Conservation (phyloP, 495 filamentous ascomycete species). For the Staphylotrichum longicolle region DNA sequence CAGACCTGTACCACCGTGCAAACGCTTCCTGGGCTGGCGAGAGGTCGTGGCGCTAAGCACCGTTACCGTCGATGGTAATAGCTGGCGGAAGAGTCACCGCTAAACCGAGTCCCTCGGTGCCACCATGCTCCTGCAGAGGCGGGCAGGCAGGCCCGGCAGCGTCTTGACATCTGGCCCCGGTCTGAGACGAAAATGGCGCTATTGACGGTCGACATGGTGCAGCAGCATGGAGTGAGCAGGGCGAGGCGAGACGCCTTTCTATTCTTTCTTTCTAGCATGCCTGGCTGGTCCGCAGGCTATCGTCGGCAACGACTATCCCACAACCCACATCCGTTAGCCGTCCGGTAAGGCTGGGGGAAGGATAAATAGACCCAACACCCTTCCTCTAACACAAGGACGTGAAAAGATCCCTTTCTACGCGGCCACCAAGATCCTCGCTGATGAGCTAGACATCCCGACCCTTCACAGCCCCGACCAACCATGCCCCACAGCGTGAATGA, state of each 20-base stretch:
- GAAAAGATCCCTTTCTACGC: background rate
- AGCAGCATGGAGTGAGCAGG: slow-evolving; percentile 7
- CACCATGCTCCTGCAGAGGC: slow-evolving; percentile 16
- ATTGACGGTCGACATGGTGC: slow-evolving; percentile 14
- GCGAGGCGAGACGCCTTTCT: slow-evolving; percentile 4
- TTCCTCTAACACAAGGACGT: background rate
- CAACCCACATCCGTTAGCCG: background rate
- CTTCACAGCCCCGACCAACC: slow-evolving; percentile 3
- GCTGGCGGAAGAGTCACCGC: background rate
- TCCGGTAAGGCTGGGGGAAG: background rate
- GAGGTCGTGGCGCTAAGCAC: background rate
- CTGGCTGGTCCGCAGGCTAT: slow-evolving; percentile 3
- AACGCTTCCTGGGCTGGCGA: background rate
- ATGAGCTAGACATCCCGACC: slow-evolving; percentile 1
- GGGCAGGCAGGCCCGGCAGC: background rate
- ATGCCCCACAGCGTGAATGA: slow-evolving; percentile 29
- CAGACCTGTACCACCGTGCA: slow-evolving; percentile 5
- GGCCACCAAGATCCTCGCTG: slow-evolving; percentile 5
- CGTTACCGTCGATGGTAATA: background rate
- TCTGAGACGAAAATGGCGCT: slow-evolving; percentile 1
- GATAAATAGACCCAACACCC: slow-evolving; percentile 10
- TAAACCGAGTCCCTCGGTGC: slow-evolving; percentile 13
- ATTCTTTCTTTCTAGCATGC: slow-evolving; percentile 10
- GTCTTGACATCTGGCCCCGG: slow-evolving; percentile 3
- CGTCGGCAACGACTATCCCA: background rate